Conservation (phyloP, 2,329 filamentous ascomycete genomes). For the Venturia carpophila region DNA sequence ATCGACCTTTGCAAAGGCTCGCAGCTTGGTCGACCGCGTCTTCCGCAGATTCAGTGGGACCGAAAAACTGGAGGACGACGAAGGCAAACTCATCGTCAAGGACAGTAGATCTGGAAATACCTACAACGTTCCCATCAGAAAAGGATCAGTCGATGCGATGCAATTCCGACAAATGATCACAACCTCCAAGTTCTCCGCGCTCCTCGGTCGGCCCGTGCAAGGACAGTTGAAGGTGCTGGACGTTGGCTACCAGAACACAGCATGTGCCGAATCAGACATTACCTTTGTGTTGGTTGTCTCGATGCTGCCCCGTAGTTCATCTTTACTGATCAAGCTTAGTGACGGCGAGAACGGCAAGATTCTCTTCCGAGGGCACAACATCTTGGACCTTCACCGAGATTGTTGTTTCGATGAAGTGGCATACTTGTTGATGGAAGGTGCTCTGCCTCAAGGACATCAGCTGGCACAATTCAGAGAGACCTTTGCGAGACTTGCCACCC, state of each 20-base stretch:
- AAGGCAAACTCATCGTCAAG: slow-evolving; percentile 8
- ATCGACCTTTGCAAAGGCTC: background rate
- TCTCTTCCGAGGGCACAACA: background rate
- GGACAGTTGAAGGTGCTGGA: slow-evolving; percentile 7
- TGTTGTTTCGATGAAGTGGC: slow-evolving; percentile 1
- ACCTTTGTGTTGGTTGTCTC: background rate
- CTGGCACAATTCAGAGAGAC: background rate
- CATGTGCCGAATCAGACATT: background rate
- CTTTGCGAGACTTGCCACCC: background rate
- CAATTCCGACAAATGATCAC: slow-evolving; percentile 1
- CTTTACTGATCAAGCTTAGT: background rate
- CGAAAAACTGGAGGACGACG: background rate
- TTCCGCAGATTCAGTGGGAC: background rate
- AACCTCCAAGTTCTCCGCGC: background rate
- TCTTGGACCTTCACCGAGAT: slow-evolving; percentile 3
- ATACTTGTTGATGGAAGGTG: slow-evolving; percentile 4
- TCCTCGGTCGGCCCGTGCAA: background rate
- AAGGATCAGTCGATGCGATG: slow-evolving; percentile 1
- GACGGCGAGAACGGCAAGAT: slow-evolving; percentile 8
- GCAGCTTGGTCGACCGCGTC: background rate
- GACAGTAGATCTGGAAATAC: slow-evolving; percentile 7
- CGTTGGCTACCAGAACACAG: slow-evolving; percentile 5
- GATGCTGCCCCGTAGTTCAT: background rate
- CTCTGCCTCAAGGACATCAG: background rate
- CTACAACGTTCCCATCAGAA: slow-evolving; percentile 5